phyloP scores from a whole-genome alignment of 176 grass and related monocot genomes.

The Thinopyrum elongatum region DNA sequence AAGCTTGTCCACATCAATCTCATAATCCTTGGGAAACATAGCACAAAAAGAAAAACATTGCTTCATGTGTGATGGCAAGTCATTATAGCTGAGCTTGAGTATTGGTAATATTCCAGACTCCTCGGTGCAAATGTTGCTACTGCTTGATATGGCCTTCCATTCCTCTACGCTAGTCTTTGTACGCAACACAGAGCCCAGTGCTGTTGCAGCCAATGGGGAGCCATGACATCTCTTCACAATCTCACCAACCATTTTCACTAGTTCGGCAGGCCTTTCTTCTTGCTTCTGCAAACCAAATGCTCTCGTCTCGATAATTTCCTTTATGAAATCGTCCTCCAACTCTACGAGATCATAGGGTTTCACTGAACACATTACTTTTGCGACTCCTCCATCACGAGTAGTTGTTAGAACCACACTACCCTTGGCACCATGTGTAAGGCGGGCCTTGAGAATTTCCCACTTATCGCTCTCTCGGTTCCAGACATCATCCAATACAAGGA shows the following conservation, averaged over 20 bases:
- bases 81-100: conserved; percentile 15
- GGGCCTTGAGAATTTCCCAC: neutral
- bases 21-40: neutral
- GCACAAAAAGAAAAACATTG: neutral
- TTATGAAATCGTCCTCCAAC: neutral
- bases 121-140: neutral
- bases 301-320: neutral
- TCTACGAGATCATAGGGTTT: neutral
- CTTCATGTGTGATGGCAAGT: neutral
- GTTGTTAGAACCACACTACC: neutral
- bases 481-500: neutral
- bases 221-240: conserved; percentile 9
- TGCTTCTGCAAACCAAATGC: neutral
- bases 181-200: conserved; percentile 10
- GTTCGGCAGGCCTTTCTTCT: neutral
- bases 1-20: neutral
- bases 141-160: neutral
- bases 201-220: conserved; percentile 15
- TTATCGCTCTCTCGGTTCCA: neutral
- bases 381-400: neutral
- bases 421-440: neutral
- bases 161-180: neutral
- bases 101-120: neutral
- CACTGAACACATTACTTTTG: neutral
- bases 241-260: neutral